Conservation (phyloP, 371 early-diverging fungal species). For the Thermomucor indicae-seudaticae region DNA sequence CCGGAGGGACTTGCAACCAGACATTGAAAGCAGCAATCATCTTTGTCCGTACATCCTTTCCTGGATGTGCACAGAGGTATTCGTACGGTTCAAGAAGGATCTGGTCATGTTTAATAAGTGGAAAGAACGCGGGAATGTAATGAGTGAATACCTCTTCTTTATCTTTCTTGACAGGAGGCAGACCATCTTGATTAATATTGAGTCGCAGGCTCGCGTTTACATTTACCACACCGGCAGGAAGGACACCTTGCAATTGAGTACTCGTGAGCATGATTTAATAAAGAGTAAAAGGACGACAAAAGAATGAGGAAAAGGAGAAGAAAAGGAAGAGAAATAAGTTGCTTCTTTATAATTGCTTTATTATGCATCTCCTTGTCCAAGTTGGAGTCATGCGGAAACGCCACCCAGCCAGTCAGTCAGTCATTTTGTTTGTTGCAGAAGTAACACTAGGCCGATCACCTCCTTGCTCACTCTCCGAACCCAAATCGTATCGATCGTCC, state of each 20-base stretch:
- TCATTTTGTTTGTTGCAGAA: no score
- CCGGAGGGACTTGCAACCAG: slow-evolving; percentile 79
- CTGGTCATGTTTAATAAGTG: slow-evolving; percentile 13
- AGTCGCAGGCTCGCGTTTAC: background rate
- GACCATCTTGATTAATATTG: background rate
- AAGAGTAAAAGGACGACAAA: background rate
- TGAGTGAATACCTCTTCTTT: background rate
- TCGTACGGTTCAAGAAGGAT: slow-evolving; percentile 75
- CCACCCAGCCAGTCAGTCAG: no score
- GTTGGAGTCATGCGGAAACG: no score
- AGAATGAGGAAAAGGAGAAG: slow-evolving; percentile 1
- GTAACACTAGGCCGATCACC: no score
- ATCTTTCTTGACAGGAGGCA: background rate
- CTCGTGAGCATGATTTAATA: background rate
- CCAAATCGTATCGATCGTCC: no score
- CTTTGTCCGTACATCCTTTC: slow-evolving; percentile 87
- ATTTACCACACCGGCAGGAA: background rate
- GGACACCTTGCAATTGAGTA: background rate
- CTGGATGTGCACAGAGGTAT: slow-evolving; percentile 79
- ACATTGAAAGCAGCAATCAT: slow-evolving; percentile 85
- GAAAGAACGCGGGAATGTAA: background rate
- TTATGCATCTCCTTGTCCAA: background rate
- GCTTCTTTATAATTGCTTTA: background rate
- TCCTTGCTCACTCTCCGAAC: no score
- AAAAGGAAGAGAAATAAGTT: slow-evolving; percentile 1